These are phyloP conservation scores for Trypethelium eluteriae DNA, from an alignment of 495 filamentous ascomycete species.

Conservation along the genomic window DNA sequence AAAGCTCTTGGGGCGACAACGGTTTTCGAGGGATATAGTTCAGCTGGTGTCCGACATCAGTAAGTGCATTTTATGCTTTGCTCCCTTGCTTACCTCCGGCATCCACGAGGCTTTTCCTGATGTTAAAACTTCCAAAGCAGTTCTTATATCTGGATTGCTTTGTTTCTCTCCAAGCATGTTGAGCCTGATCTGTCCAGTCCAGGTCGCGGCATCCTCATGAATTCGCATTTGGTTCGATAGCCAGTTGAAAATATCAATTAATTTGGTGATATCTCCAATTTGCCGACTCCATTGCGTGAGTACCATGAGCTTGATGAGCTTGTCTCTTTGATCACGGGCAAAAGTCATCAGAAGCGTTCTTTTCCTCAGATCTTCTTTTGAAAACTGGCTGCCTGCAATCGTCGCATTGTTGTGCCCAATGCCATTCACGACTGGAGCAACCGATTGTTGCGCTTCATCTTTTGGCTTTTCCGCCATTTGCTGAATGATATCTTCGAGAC, in stretches of 20 bases:
- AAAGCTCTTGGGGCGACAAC: conserved; percentile 55
- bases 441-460: conserved; percentile 32
- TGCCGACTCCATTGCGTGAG: conserved; percentile 81
- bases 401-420: conserved; percentile 38
- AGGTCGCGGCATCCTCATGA: conserved; percentile 50
- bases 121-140: conserved; percentile 74
- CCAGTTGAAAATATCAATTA: conserved; percentile 77
- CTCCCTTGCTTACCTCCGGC: conserved; percentile 52
- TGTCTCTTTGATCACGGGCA: conserved; percentile 53
- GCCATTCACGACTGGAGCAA: conserved; percentile 26
- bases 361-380: conserved; percentile 61
- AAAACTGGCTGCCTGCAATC: conserved; percentile 53
- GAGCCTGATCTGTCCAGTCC: conserved; percentile 61
- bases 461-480: conserved; percentile 57
- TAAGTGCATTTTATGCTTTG: too few species aligned
- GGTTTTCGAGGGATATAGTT: conserved; percentile 70
- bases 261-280: conserved; percentile 62
- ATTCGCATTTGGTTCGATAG: conserved; percentile 50
- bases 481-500: conserved; percentile 61
- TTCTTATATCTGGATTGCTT: conserved; percentile 82
- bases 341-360: conserved; percentile 70
- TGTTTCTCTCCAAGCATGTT: conserved; percentile 57
- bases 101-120: conserved; percentile 66
- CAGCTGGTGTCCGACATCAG: conserved; percentile 40
- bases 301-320: conserved; percentile 85